These are phyloP conservation scores for Cercospora citrullina DNA, from an alignment of 2,329 filamentous ascomycete genomes.

Conservation along the genomic window DNA sequence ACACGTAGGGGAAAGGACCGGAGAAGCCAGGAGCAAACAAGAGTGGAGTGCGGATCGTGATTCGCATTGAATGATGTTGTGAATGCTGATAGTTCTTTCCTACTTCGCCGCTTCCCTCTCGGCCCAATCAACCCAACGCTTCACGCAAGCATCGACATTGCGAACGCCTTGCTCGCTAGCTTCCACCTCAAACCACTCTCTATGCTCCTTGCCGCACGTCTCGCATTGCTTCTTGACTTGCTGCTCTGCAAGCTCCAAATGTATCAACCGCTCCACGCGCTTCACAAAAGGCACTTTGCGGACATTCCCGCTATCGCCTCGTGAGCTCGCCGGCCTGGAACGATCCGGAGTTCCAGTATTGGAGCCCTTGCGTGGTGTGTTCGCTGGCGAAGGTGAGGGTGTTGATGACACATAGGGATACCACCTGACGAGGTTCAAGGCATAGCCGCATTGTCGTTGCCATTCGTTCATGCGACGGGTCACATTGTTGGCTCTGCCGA, in stretches of 20 bases:
- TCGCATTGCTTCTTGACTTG: conserved; percentile 65
- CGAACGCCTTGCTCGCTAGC: conserved; percentile 69
- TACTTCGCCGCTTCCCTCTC: conserved; percentile 24
- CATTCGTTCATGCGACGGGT: conserved; percentile 89
- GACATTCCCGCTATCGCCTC: conserved; percentile 35
- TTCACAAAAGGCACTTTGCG: conserved; percentile 82
- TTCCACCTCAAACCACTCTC: conserved; percentile 93
- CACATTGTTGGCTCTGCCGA: conserved; percentile 74
- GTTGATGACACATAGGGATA: conserved; percentile 70
- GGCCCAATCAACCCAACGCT: conserved; percentile 82
- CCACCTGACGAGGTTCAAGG: conserved; percentile 82
- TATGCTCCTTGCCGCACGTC: conserved; percentile 79
- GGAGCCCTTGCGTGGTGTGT: conserved; percentile 10
- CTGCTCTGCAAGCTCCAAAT: conserved; percentile 74
- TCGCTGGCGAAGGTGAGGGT: conserved; percentile 27
- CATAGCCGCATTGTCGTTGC: conserved; percentile 88
- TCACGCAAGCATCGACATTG: conserved; percentile 70
- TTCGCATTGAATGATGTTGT: background rate
- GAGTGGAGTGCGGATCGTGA: background rate
- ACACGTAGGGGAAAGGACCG: background rate
- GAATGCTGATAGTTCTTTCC: background rate
- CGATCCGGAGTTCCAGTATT: conserved; percentile 33
- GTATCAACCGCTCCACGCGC: conserved; percentile 84
- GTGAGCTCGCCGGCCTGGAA: conserved; percentile 27
- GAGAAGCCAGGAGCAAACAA: background rate